A percentile compares a stretch with the other conserved stretches of the same genome.
Conservation (phyloP, 495 filamentous ascomycete genomes). For the Paragyromitra xinjiangensis region DNA sequence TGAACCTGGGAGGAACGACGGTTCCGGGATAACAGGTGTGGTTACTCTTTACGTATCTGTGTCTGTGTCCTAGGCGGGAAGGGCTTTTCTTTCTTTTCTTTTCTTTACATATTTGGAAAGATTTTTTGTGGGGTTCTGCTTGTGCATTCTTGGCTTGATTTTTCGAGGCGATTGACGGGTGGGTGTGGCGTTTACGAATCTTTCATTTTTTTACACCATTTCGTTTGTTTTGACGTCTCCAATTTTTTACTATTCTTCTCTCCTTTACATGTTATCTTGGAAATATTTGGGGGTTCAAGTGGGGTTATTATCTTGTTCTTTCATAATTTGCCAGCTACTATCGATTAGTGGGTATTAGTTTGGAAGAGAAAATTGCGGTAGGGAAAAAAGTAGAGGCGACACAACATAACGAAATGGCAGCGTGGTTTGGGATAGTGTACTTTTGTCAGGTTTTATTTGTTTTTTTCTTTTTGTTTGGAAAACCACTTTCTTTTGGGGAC, state of each 20-base stretch:
- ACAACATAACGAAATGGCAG: conserved; percentile 43
- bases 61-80: conserved; percentile 32
- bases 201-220: conserved; percentile 42
- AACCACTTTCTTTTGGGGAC: conserved; percentile 32
- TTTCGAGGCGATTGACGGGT: conserved; percentile 50
- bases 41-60: conserved; percentile 55
- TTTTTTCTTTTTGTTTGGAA: conserved; percentile 23
- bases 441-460: conserved; percentile 29
- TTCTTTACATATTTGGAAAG: conserved; percentile 50
- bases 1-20: conserved; percentile 61
- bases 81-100: conserved; percentile 32
- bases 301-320: conserved; percentile 40
- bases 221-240: conserved; percentile 46
- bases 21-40: conserved; percentile 49
- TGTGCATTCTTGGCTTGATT: conserved; percentile 52
- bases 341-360: conserved; percentile 18
- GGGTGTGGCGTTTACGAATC: conserved; percentile 51
- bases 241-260: conserved; percentile 28
- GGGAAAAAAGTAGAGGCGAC: conserved; percentile 41
- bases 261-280: conserved; percentile 45
- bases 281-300: conserved; percentile 42
- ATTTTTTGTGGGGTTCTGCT: conserved; percentile 47
- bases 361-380: conserved; percentile 26
- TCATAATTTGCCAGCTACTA: conserved; percentile 33
- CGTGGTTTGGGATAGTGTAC: conserved; percentile 36